A percentile compares a stretch with the other conserved stretches of the same genome.
phyloP scores from a whole-genome alignment of 257 asterid species.

The Plantago major region DNA sequence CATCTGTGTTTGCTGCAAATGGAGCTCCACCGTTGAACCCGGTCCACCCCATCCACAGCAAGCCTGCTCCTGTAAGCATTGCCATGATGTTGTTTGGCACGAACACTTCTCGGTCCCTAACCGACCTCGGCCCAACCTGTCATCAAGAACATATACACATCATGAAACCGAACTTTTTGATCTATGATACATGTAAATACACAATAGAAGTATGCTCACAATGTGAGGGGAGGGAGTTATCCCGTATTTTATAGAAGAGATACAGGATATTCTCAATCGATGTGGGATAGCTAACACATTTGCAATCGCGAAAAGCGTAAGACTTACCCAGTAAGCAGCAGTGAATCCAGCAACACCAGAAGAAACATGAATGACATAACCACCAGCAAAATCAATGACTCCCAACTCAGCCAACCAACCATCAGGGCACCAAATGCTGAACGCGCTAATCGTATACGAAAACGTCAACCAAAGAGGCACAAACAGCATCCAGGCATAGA shows the following conservation, averaged over 20 bases:
- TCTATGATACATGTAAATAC: too few relatives aligned
- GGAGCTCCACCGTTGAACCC: conserved; percentile 33
- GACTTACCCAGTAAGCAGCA: conserved; percentile 56
- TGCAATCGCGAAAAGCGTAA: too few relatives aligned
- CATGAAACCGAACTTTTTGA: neutral
- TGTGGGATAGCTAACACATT: too few relatives aligned
- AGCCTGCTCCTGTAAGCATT: conserved; percentile 27
- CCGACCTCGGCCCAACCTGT: conserved; percentile 27
- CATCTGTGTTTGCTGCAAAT: conserved; percentile 8
- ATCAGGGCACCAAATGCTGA: conserved; percentile 47
- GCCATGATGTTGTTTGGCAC: conserved; percentile 28
- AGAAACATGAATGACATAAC: conserved; percentile 55
- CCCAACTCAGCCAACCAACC: conserved; percentile 48
- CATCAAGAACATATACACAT: neutral
- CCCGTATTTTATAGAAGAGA: too few relatives aligned
- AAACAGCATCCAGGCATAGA: conserved; percentile 55
- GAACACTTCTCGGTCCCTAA: conserved; percentile 21
- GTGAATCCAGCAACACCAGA: conserved; percentile 64
- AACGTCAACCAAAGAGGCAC: conserved; percentile 60
- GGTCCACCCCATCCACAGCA: conserved; percentile 31
- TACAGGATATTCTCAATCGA: too few relatives aligned
- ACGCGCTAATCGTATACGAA: conserved; percentile 49
- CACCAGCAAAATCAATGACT: conserved; percentile 50
- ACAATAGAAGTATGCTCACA: too few relatives aligned
- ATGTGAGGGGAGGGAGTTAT: too few relatives aligned